Base-by-base conservation (phyloP, 345 rosid genomes). In the Boechera retrofracta region DNA sequence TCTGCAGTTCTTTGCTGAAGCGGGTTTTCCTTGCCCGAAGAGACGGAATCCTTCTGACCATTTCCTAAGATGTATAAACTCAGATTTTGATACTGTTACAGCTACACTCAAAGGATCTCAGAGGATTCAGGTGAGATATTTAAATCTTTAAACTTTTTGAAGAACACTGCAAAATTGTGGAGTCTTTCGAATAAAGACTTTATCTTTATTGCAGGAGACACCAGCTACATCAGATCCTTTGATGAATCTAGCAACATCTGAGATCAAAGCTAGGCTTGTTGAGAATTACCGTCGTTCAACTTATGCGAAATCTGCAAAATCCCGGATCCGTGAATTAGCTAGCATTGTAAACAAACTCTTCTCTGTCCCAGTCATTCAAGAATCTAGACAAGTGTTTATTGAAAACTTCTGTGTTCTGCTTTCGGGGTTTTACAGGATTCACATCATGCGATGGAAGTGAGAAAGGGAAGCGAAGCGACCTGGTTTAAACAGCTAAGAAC, bases 41-140 rank as follows among this genome's bases (percentile, higher is more conserved):
- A 84, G 86, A 71, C 84, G 89, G 70, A 90, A 85, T 79, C 91
- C 90, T 73, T 85, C 91, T 4, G 96, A 90, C 67, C 96, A 90
- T 71, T 90, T 88, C 82, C 81, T 90, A 26, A 81, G 86, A 26
- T 87, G 90, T 63, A 82, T 88, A 31, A 88, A 88, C 83, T 83
- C 93, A 2, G 96, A 90, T 52, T 90, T 90, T 29, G 91, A 90
- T 78, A 62, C 76, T 7, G 71, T 89, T 35, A 73, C 82, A 28
- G 82, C 83, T 49, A 71, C 86, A 57, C 74, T 85, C 44, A 71
- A 38, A 77, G 86, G 77, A 61, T 83, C 85, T 48, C 69, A 44
- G 35, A 78, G 85, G 69, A 80, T 76, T 18, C 68, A 80, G 48
- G 86, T 68, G 38, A 69, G 75, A 39, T 0, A 31, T 31, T 4